Base-by-base conservation (phyloP, 345 rosid genomes). In the Lumnitzera littorea region DNA sequence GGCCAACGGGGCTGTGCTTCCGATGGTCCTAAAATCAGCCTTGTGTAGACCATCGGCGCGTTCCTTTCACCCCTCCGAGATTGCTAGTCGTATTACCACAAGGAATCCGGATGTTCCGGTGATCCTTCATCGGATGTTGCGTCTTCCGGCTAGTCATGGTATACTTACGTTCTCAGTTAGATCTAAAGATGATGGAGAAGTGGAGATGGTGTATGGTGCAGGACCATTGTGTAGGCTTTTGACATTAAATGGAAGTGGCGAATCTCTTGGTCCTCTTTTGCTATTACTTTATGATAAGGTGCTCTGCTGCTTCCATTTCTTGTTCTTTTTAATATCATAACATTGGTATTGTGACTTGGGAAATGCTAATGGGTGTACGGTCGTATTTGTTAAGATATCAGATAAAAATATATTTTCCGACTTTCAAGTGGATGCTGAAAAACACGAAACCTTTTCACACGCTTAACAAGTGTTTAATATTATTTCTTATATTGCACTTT, bases 1-100 rank as follows among this genome's bases (percentile, higher is more conserved):
- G 46, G 76, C 80, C 25, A 65, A 61, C 24, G 70, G 75, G 0
- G 65, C 56, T 0, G 70, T 66, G 9, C 63, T 74, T 46, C 82
- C 82, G 0, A 75, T 79, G 91, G 76, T 76, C 1, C 74, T 82
- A n/a, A 80, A 74, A 43, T 75, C 87, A 1, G 55, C 76, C n/a
- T 9, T 84, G 0, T 20, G 20, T 20, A 20, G 80, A 84, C 62
- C 78, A 79, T 12, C 11, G 66, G 57, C 60, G 55, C 25, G 1
- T 69, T 62, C 52, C 73, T 85, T 50, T 76, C 88, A 27, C 61
- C 76, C 76, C 0, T 60, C 70, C 0, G 72, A 82, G 63, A 78
- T 82, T 27, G 80, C 79, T 3, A 63, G 63, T 51, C 24, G 16
- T 15, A 66, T 85, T 2, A 76, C 72, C 50, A 53, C 84, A 3